These are phyloP conservation scores for Tulasnella calospora DNA, from an alignment of 768 basidiomycete genomes.

Conservation along the genomic window DNA sequence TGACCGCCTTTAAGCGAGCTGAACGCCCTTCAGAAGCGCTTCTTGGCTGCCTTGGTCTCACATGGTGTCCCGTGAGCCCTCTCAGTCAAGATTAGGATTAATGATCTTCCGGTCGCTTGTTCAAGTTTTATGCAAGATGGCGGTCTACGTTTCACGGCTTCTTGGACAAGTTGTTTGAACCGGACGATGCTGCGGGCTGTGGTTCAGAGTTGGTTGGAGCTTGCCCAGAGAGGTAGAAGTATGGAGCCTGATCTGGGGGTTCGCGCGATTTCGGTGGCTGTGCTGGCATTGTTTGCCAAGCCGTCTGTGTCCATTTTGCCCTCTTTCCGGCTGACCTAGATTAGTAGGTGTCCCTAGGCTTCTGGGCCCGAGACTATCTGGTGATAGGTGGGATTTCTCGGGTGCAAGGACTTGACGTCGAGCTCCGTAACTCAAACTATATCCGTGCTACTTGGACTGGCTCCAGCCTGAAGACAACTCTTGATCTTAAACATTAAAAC, in stretches of 20 bases:
- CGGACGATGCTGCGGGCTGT: not conserved
- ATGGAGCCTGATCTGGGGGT: not conserved
- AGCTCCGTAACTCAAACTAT: no score
- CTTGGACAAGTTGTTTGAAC: not conserved
- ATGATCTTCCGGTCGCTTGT: not conserved
- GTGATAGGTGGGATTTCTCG: no score
- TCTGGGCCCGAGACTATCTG: no score
- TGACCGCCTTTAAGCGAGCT: not conserved
- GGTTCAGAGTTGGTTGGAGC: not conserved
- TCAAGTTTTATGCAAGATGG: not conserved
- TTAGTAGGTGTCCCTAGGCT: no score
- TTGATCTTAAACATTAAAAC: not conserved
- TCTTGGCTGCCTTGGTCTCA: not conserved
- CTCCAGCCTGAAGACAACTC: not conserved
- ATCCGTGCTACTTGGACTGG: not conserved
- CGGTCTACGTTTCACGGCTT: not conserved
- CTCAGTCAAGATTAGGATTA: not conserved
- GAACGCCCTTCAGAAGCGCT: not conserved
- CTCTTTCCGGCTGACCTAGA: no score
- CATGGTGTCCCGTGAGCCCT: not conserved
- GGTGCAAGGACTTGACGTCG: no score
- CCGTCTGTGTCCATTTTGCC: not conserved
- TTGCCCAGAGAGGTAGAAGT: not conserved
- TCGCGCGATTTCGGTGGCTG: not conserved
- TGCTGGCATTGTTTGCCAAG: not conserved